These are phyloP conservation scores for Linnemannia exigua DNA, from an alignment of 192 early-diverging fungal species.

Conservation along the genomic window DNA sequence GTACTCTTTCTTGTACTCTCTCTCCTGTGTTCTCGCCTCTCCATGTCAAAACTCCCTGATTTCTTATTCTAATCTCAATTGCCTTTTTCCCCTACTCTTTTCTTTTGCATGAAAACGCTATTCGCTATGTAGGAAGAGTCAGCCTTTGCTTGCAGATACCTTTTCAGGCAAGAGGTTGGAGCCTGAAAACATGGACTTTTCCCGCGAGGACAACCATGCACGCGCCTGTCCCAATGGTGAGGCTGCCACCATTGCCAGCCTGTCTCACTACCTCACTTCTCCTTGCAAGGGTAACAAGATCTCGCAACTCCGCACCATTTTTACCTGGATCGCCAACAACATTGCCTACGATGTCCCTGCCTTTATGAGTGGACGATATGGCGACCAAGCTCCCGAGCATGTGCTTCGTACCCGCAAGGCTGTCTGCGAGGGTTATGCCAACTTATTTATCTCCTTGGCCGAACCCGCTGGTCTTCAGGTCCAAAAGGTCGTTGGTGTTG, in stretches of 20 bases:
- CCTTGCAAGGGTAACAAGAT: slow-evolving; percentile 57
- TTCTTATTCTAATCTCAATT: slow-evolving; percentile 14
- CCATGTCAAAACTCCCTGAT: slow-evolving; percentile 6
- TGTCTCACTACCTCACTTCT: slow-evolving; percentile 62
- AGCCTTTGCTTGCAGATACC: slow-evolving; percentile 16
- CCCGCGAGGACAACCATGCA: slow-evolving; percentile 57
- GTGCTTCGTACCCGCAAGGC: slow-evolving; percentile 57
- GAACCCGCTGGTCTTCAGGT: slow-evolving; percentile 59
- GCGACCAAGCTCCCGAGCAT: slow-evolving; percentile 45
- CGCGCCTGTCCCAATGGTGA: slow-evolving; percentile 42
- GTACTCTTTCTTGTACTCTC: slow-evolving; percentile 2
- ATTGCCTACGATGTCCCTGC: slow-evolving; percentile 65
- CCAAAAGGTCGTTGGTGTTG: slow-evolving; percentile 62
- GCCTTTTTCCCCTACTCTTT: background rate
- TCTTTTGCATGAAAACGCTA: background rate
- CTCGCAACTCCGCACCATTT: slow-evolving; percentile 65
- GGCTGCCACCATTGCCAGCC: slow-evolving; percentile 17
- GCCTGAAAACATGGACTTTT: slow-evolving; percentile 36
- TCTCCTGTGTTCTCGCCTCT: background rate
- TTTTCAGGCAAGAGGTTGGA: slow-evolving; percentile 27
- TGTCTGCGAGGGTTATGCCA: slow-evolving; percentile 72
- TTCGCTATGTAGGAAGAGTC: slow-evolving; percentile 32
- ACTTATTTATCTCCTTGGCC: slow-evolving; percentile 66
- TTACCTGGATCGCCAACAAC: slow-evolving; percentile 68
- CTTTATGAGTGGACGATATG: slow-evolving; percentile 49